Evolutionary conservation across 2,329 filamentous ascomycete genomes (phyloP).

Genomic region (Fusarium sp.): DNA sequence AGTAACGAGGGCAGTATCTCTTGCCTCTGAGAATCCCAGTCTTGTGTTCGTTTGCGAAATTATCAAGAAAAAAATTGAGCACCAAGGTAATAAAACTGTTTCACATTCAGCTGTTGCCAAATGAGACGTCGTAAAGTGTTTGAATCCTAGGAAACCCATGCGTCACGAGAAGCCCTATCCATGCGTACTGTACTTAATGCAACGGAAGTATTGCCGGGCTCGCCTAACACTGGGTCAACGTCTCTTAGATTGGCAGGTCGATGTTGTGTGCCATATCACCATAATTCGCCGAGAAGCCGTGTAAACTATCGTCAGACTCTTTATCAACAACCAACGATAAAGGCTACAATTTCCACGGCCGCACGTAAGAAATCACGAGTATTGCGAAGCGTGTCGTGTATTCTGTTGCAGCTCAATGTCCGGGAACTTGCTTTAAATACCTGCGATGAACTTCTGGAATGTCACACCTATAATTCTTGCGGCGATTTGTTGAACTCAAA

Average conservation of each 20-base stretch:
- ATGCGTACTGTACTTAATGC: slow-evolving; percentile 27
- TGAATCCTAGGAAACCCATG: slow-evolving; percentile 22
- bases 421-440: not conserved
- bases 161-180: slow-evolving; percentile 19
- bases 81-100: slow-evolving; percentile 28
- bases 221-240: slow-evolving; percentile 33
- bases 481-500: slow-evolving; percentile 27
- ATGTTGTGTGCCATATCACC: not conserved
- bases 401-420: slow-evolving; percentile 14
- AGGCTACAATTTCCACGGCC: not conserved
- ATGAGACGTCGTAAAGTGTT: slow-evolving; percentile 31
- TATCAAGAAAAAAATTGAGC: not conserved
- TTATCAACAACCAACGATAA: not conserved
- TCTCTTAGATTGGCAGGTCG: slow-evolving; percentile 21
- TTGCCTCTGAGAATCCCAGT: not conserved
- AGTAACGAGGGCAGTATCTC: not conserved
- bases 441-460: slow-evolving; percentile 8
- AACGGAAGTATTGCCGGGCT: slow-evolving; percentile 35
- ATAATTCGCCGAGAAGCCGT: slow-evolving; percentile 13
- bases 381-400: not conserved
- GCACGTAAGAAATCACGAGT: not conserved
- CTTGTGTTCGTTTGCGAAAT: slow-evolving; percentile 1
- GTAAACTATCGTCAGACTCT: not conserved
- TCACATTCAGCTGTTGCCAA: slow-evolving; percentile 37
- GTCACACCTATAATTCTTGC: slow-evolving; percentile 31